Conservation (phyloP, 139 green algal species). For the Chlamydomonas urium region DNA sequence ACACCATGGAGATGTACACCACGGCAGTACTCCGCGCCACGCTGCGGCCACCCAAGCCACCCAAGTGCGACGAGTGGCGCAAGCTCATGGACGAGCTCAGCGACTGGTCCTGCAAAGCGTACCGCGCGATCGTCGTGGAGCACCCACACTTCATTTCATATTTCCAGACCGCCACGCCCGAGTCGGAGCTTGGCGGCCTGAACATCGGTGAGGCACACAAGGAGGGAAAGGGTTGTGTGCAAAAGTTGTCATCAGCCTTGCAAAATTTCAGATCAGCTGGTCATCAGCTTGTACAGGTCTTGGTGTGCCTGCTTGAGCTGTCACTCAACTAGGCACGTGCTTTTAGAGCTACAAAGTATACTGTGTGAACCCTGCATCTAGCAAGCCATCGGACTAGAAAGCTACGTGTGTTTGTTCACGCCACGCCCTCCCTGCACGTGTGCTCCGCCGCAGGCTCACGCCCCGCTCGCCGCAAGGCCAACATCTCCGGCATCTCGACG, state of each 20-base stretch:
- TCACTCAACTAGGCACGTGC: no score
- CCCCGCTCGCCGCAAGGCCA: conserved; percentile 27
- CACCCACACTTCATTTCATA: conserved; percentile 74
- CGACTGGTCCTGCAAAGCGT: conserved; percentile 47
- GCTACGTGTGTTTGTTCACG: no score
- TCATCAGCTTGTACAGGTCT: no score
- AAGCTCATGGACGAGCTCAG: conserved; percentile 68
- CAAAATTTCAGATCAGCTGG: no score
- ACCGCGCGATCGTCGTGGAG: conserved; percentile 57
- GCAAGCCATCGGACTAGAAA: background rate
- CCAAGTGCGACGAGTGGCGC: background rate
- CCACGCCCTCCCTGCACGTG: no score
- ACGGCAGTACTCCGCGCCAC: conserved; percentile 78
- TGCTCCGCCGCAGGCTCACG: conserved; percentile 23
- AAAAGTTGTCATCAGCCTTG: no score
- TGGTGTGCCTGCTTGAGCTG: no score
- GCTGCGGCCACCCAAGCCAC: conserved; percentile 25
- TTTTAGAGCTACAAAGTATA: no score
- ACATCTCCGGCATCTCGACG: conserved; percentile 52
- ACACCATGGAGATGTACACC: conserved; percentile 87
- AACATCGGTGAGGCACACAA: conserved; percentile 79
- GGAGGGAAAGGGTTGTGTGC: no score
- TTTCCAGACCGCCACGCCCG: conserved; percentile 79
- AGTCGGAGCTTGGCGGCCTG: conserved; percentile 80
- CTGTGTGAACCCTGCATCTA: no score